Conservation (phyloP, 352 stramenopile genomes). For the Pythium aristosporum region DNA sequence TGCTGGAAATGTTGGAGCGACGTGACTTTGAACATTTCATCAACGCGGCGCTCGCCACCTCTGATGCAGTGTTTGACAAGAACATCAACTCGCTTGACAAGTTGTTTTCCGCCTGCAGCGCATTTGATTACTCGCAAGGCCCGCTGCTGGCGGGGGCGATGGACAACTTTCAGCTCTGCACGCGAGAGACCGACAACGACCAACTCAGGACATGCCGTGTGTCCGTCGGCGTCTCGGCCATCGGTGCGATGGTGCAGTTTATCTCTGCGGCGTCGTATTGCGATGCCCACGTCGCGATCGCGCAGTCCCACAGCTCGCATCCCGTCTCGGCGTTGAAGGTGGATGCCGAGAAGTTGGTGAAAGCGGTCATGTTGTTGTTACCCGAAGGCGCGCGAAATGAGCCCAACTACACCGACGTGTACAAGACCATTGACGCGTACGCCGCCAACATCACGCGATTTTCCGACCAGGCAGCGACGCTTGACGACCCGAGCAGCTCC, state of each 20-base stretch:
- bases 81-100: neutral
- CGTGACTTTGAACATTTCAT: conserved; percentile 8
- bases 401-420: neutral
- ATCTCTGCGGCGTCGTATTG: conserved; percentile 3
- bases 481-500: neutral
- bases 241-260: neutral
- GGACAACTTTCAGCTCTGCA: conserved; percentile 4
- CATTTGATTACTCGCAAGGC: conserved; percentile 7
- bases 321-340: neutral
- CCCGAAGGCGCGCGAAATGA: too few species aligned
- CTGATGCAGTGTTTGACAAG: neutral
- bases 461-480: neutral
- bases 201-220: neutral
- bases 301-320: conserved; percentile 12
- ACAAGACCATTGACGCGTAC: neutral
- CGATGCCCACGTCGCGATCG: conserved; percentile 7
- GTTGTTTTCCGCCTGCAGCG: neutral
- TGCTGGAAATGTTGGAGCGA: conserved; percentile 3
- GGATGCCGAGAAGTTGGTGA: neutral
- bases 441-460: neutral
- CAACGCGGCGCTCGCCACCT: neutral
- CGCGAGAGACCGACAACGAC: neutral
- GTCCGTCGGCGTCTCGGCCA: neutral
- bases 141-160: neutral
- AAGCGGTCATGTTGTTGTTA: neutral